These are phyloP conservation scores for Nadsonia starkeyi-henricii DNA, from an alignment of 1,139 yeast species.

Conservation along the genomic window DNA sequence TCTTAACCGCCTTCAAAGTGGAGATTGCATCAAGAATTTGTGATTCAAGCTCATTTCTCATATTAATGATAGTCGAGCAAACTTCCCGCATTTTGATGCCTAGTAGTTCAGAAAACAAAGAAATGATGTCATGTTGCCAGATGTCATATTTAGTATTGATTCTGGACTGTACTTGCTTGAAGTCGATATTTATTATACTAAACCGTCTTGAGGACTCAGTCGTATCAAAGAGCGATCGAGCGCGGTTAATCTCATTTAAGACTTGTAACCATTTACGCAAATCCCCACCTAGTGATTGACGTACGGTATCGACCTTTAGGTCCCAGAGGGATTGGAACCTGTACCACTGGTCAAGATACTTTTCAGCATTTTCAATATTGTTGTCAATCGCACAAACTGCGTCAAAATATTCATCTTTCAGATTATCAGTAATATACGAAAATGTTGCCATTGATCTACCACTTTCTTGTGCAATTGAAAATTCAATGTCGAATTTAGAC, in stretches of 20 bases:
- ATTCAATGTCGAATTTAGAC: conserved; percentile 20
- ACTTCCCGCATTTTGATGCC: conserved; percentile 18
- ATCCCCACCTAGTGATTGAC: conserved; percentile 23
- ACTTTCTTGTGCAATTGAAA: conserved; percentile 7
- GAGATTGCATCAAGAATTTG: conserved; percentile 25
- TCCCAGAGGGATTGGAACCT: conserved; percentile 51
- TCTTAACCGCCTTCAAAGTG: conserved; percentile 24
- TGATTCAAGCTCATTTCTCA: conserved; percentile 25
- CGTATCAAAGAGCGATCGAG: conserved; percentile 40
- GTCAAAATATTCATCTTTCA: conserved; percentile 10
- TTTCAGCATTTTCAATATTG: conserved; percentile 19
- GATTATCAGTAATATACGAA: conserved; percentile 10
- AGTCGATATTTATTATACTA: conserved; percentile 33
- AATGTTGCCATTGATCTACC: conserved; percentile 7
- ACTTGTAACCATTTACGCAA: conserved; percentile 36
- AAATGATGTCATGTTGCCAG: conserved; percentile 40
- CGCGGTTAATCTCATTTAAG: conserved; percentile 32
- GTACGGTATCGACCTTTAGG: conserved; percentile 26
- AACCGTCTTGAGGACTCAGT: conserved; percentile 28
- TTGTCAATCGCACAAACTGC: conserved; percentile 16
- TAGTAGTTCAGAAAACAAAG: conserved; percentile 31
- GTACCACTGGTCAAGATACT: conserved; percentile 38
- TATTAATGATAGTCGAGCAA: conserved; percentile 18
- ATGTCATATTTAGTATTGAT: conserved; percentile 41
- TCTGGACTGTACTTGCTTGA: conserved; percentile 40